These are phyloP conservation scores for Hirschioporus abietinus DNA, from an alignment of 768 basidiomycete genomes.

Conservation along the genomic window DNA sequence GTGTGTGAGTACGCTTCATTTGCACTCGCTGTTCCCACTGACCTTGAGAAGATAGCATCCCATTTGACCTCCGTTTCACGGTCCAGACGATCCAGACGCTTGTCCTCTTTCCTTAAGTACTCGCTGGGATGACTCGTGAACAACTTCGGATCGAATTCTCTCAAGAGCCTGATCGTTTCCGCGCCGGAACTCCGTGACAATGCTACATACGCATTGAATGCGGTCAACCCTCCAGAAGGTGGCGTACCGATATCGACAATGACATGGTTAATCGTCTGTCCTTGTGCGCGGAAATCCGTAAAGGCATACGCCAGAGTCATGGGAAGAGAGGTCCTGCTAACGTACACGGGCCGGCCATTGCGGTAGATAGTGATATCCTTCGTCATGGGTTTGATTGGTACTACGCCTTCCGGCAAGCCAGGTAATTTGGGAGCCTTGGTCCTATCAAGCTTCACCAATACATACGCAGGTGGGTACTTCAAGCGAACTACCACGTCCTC, in stretches of 20 bases:
- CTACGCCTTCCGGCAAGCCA: conserved; percentile 22
- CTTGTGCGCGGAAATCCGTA: conserved; percentile 37
- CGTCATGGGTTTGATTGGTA: conserved; percentile 16
- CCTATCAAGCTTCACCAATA: conserved; percentile 27
- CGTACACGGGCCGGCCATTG: conserved; percentile 7
- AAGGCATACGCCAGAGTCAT: conserved; percentile 34
- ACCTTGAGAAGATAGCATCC: not conserved
- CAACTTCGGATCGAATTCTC: conserved; percentile 24
- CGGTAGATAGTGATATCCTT: conserved; percentile 8
- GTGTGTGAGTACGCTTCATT: not conserved
- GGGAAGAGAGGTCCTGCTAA: conserved; percentile 23
- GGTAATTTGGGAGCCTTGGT: conserved; percentile 16
- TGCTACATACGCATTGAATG: conserved; percentile 30
- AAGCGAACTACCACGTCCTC: conserved; percentile 13
- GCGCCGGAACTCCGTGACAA: conserved; percentile 28
- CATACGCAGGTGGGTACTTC: conserved; percentile 26
- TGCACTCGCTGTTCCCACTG: not conserved
- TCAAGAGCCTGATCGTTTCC: conserved; percentile 25
- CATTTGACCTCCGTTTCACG: not conserved
- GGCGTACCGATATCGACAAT: conserved; percentile 31
- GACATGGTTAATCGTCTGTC: conserved; percentile 31
- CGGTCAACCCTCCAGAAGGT: conserved; percentile 20
- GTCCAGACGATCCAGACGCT: conserved; percentile 12
- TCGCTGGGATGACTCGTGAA: conserved; percentile 21
- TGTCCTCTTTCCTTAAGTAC: conserved; percentile 18